phyloP scores from a whole-genome alignment of 2,329 filamentous ascomycete species.

The Dactylellina cionopaga region DNA sequence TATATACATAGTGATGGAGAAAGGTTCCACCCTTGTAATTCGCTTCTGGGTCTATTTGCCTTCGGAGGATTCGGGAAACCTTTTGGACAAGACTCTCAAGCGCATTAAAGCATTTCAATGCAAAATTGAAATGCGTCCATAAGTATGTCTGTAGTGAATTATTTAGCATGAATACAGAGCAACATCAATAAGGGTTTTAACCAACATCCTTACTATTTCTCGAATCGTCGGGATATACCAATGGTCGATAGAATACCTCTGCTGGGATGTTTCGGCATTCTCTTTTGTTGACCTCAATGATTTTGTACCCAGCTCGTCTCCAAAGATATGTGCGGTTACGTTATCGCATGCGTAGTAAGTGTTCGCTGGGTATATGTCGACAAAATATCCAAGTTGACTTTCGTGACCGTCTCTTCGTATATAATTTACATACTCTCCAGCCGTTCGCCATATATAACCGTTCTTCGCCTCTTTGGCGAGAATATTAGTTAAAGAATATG shows the following conservation, averaged over 20 bases:
- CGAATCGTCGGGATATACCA: constrained; percentile 36
- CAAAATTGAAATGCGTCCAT: constrained; percentile 44
- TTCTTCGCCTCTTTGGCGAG: constrained; percentile 44
- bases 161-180: background rate
- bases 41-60: background rate
- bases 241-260: constrained; percentile 32
- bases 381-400: constrained; percentile 6
- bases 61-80: constrained; percentile 1
- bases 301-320: constrained; percentile 34
- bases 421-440: constrained; percentile 38
- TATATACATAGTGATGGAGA: constrained; percentile 41
- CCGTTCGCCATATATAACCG: constrained; percentile 44
- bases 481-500: constrained; percentile 50
- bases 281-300: constrained; percentile 6
- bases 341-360: constrained; percentile 53
- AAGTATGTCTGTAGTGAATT: constrained; percentile 15
- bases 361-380: constrained; percentile 51
- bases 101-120: constrained; percentile 18
- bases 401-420: constrained; percentile 19
- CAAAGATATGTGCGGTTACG: constrained; percentile 51
- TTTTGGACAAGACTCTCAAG: constrained; percentile 11
- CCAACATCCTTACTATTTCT: constrained; percentile 33
- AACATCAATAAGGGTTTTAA: too few relatives aligned
- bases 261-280: background rate
- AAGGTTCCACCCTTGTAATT: constrained; percentile 23